phyloP scores from a whole-genome alignment of 257 asterid genomes.

The Fraxinus americana region DNA sequence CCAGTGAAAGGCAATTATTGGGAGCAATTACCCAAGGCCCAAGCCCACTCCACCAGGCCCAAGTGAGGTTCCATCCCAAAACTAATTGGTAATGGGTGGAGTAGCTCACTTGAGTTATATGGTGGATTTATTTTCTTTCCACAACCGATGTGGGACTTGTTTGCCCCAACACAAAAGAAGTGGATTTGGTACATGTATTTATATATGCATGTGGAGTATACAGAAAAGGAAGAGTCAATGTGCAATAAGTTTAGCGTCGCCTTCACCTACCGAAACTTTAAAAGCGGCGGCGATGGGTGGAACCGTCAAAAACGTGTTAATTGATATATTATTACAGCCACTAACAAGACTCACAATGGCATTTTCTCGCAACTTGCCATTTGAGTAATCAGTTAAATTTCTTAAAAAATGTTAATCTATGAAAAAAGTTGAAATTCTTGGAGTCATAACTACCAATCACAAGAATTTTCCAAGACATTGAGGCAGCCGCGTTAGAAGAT shows the following conservation, averaged over 20 bases:
- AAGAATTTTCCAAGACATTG: not conserved
- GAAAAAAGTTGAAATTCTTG: no score
- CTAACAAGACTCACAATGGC: no score
- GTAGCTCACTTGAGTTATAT: no score
- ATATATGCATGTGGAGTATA: not conserved
- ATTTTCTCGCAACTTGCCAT: not conserved
- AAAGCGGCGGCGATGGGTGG: not conserved
- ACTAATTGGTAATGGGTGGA: no score
- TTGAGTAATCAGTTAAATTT: not conserved
- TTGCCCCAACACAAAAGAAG: not conserved
- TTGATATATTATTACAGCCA: not conserved
- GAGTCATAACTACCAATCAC: not conserved
- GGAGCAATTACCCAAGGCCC: no score
- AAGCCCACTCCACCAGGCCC: no score
- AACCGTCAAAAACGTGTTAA: not conserved
- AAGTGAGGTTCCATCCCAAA: no score
- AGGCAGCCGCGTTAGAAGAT: no score
- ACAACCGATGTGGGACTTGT: no score
- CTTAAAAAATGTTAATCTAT: no score
- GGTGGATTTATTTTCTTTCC: no score
- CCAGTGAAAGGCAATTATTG: no score
- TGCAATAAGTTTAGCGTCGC: not conserved
- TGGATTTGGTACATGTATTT: not conserved
- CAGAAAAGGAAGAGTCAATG: not conserved
- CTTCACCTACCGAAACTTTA: not conserved